Evolutionary conservation across 345 rosid species (phyloP).

Genomic region (Physaria fendleri): DNA sequence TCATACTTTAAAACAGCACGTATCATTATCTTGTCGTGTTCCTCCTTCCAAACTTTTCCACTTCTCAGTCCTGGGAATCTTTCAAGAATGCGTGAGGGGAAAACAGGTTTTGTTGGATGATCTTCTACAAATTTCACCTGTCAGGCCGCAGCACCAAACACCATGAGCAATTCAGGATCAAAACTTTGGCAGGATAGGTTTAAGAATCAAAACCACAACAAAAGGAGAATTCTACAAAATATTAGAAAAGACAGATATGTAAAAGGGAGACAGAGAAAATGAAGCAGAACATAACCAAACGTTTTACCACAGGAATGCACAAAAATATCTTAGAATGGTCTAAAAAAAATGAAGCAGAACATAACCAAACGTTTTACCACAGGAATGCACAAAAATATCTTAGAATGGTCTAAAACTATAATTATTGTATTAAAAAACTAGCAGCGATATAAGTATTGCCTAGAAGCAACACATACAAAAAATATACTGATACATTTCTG

Average conservation of each 20-base stretch:
- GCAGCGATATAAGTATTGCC: background rate
- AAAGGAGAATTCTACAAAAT: background rate
- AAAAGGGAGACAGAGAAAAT: background rate
- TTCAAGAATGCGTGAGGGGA: conserved; percentile 50
- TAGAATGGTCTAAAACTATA: background rate
- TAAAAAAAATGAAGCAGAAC: conserved; percentile 3
- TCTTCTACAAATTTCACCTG: conserved; percentile 57
- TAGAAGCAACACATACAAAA: background rate
- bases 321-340: too few relatives aligned
- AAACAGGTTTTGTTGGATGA: conserved; percentile 51
- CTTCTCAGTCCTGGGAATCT: conserved; percentile 76
- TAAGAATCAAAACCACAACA: background rate
- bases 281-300: background rate
- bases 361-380: background rate
- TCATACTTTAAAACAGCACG: conserved; percentile 83
- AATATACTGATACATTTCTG: background rate
- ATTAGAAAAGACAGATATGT: too few relatives aligned
- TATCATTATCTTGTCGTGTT: conserved; percentile 69
- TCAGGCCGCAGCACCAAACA: conserved; percentile 16
- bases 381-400: background rate
- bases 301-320: background rate
- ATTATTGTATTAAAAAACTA: background rate
- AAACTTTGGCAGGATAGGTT: background rate
- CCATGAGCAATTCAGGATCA: background rate
- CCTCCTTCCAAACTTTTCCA: conserved; percentile 91